These are phyloP conservation scores for Albugo candida DNA, from an alignment of 352 stramenopile genomes.

Conservation along the genomic window DNA sequence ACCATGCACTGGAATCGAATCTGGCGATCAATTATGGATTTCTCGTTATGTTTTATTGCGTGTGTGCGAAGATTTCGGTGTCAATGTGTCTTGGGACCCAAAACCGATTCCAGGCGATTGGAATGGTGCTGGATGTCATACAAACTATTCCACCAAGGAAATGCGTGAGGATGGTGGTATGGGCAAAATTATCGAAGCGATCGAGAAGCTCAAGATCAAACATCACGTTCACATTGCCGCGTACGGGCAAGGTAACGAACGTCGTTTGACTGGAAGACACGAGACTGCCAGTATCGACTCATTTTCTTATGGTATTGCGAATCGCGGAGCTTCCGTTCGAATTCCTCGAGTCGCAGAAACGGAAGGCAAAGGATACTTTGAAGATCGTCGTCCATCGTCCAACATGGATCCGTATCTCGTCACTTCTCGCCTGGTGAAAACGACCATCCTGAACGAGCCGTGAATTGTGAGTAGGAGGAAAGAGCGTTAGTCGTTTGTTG, in stretches of 20 bases:
- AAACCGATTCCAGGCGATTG: constrained; percentile 97
- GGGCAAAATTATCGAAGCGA: constrained; percentile 88
- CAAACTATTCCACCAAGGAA: constrained; percentile 91
- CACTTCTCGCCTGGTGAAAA: constrained; percentile 93
- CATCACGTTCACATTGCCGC: constrained; percentile 94
- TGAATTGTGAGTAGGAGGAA: constrained; percentile 8
- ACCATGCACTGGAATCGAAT: constrained; percentile 90
- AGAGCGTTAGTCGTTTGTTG: too few relatives aligned
- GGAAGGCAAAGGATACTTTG: constrained; percentile 85
- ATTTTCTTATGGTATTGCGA: constrained; percentile 95
- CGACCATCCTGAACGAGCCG: constrained; percentile 74
- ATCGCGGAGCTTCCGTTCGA: constrained; percentile 88
- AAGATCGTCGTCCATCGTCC: constrained; percentile 92
- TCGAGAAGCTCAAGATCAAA: constrained; percentile 95
- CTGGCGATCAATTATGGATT: constrained; percentile 94
- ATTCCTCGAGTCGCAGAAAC: constrained; percentile 81
- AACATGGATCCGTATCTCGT: constrained; percentile 98
- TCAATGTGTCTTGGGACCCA: constrained; percentile 93
- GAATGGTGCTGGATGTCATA: constrained; percentile 93
- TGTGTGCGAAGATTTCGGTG: constrained; percentile 94
- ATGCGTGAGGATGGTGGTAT: constrained; percentile 92
- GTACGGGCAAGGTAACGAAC: constrained; percentile 94
- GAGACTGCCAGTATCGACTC: constrained; percentile 92
- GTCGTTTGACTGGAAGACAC: constrained; percentile 88
- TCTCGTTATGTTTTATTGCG: constrained; percentile 92